These are phyloP conservation scores for Exsudoporus frostii DNA, from an alignment of 768 basidiomycete genomes.

Conservation along the genomic window DNA sequence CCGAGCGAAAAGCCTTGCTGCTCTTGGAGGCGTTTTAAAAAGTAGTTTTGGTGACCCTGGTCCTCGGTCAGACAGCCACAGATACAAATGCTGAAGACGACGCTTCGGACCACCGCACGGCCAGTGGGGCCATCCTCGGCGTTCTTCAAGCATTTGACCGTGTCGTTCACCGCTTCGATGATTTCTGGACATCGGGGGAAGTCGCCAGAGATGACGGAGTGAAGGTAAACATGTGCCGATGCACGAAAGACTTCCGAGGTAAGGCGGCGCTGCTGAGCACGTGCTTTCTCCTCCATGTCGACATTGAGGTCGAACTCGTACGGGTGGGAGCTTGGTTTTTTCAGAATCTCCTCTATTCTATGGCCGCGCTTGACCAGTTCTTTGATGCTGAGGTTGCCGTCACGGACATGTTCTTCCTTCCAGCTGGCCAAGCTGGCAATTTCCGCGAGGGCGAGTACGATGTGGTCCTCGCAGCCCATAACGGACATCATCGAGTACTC, in stretches of 20 bases:
- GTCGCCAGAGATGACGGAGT: slow-evolving; percentile 74
- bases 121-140: slow-evolving; percentile 38
- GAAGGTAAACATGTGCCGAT: slow-evolving; percentile 71
- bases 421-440: slow-evolving; percentile 62
- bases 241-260: slow-evolving; percentile 69
- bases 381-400: slow-evolving; percentile 54
- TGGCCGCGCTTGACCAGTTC: slow-evolving; percentile 54
- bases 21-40: slow-evolving; percentile 46
- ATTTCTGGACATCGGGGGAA: slow-evolving; percentile 66
- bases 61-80: slow-evolving; percentile 67
- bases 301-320: neutral
- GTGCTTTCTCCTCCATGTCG: slow-evolving; percentile 3
- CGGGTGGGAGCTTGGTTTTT: slow-evolving; percentile 13
- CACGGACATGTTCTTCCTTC: slow-evolving; percentile 46
- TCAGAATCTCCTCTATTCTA: slow-evolving; percentile 45
- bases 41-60: slow-evolving; percentile 36
- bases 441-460: slow-evolving; percentile 78
- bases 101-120: slow-evolving; percentile 66
- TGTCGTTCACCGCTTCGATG: slow-evolving; percentile 48
- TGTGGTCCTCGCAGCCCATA: slow-evolving; percentile 82
- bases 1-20: slow-evolving; percentile 57
- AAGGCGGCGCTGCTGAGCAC: slow-evolving; percentile 38
- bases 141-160: slow-evolving; percentile 44
- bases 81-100: slow-evolving; percentile 75
- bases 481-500: slow-evolving; percentile 73